Evolutionary conservation across 2,329 filamentous ascomycete genomes (phyloP), one percentile per base, ranked within the genome.

Genomic region (Cladosporium sp.): DNA sequence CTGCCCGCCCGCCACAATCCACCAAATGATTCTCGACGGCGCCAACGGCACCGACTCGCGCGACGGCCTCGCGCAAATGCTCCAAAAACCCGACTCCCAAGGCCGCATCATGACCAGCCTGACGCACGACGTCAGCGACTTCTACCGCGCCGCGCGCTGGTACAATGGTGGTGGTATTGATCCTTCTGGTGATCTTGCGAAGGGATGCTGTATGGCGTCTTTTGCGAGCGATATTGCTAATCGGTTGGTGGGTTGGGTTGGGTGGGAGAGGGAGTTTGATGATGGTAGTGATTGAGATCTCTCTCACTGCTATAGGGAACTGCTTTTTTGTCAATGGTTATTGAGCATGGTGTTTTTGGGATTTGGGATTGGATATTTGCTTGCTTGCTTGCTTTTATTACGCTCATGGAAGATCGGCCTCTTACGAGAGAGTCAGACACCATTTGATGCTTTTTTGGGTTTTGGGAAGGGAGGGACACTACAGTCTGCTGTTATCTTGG

Each of bases 191-290:
- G 76, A 82, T 67, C 70, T 83, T n/a, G 72, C 76, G 48, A 73
- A 76, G 62, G 80, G 80, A 57, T 76, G 83, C 70, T 79, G 78
- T 14, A 84, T 82, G 25, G 79, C 81, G 68, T 85, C 83, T 77
- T 86, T 86, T 70, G 75, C 79, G 18, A 78, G 76, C 18, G 84
- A 86, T 68, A 76, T 86, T 69, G 84, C 84, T 48, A 84, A 84
- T 70, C 75, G 81, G 34, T 73, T 84, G 53, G 76, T 76, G 5
- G 79, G 81, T 5, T 82, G 80, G 80, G 56, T 65, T 53, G 63
- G 63, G n/a, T 59, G 54, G 54, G 54, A 59, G n/a, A 59, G 63
- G 28, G 54, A 63, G 25, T 63, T 30, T 56, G 60, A 39, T 30
- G 48, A 53, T 61, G 39, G 39, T 23, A 51, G 46, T 14, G 32